These are phyloP conservation scores for Aegle marmelos DNA, from an alignment of 345 rosid species.

Conservation along the genomic window DNA sequence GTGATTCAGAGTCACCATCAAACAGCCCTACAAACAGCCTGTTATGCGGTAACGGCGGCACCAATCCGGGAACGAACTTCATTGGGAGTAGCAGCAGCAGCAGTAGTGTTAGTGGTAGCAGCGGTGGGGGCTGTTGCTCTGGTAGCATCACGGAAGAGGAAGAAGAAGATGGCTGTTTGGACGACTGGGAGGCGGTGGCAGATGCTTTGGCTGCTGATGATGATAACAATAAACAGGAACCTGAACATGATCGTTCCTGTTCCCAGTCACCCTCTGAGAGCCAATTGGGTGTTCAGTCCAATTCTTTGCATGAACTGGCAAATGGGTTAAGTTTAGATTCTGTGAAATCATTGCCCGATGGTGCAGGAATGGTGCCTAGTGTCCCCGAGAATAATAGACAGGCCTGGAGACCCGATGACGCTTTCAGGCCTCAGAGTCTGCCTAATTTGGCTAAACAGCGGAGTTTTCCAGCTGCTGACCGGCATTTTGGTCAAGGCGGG, in stretches of 20 bases:
- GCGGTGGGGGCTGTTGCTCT: constrained; percentile 83
- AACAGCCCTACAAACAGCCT: constrained; percentile 51
- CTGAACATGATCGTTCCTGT: constrained; percentile 17
- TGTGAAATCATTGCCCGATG: constrained; percentile 28
- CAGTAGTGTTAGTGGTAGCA: constrained; percentile 59
- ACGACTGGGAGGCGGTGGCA: constrained; percentile 96
- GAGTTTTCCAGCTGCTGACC: constrained; percentile 43
- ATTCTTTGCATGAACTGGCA: constrained; percentile 13
- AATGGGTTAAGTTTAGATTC: constrained; percentile 22
- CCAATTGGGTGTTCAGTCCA: constrained; percentile 21
- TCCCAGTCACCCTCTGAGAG: constrained; percentile 22
- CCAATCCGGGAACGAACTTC: constrained; percentile 46
- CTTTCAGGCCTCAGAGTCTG: constrained; percentile 69
- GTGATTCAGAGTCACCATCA: constrained; percentile 53
- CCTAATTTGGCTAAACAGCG: constrained; percentile 75
- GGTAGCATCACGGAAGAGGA: constrained; percentile 84
- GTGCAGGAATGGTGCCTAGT: constrained; percentile 28
- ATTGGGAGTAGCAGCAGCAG: constrained; percentile 53
- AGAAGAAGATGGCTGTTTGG: constrained; percentile 72
- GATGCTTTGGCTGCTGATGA: constrained; percentile 86
- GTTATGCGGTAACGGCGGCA: constrained; percentile 37
- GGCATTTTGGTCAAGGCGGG: constrained; percentile 43
- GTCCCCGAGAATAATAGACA: constrained; percentile 31
- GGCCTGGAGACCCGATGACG: constrained; percentile 91
- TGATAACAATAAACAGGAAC: constrained; percentile 22